Evolutionary conservation across 192 early-diverging fungal species (phyloP), one percentile per base, ranked within the genome.

Genomic region (Coemansia sp.): DNA sequence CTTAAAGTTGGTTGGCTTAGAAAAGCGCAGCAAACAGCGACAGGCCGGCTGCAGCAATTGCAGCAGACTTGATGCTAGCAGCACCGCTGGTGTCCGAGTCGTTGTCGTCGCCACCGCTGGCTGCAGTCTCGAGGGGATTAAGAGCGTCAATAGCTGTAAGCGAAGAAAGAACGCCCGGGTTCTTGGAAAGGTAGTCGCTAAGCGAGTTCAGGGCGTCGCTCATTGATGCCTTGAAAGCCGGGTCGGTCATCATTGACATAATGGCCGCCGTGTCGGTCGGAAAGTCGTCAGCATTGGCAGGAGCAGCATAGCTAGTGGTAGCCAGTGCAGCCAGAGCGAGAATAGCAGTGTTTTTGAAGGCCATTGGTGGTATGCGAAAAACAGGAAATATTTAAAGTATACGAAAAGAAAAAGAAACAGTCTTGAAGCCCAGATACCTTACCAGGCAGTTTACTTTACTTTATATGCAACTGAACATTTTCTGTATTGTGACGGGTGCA

Each of bases 1-100:
- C 32, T 35, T 4, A 35, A 22, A 21, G 7, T 25, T 4, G n/a
- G n/a, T 4, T 6, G 50, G n/a, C 14, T 61, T 66, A 77, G 54
- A 77, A 65, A 22, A 77, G 69, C 1, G 75, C 69, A 35, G 55
- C 62, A 45, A 43, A 25, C 9, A 50, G 52, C 17, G 49, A 41
- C 25, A 67, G 19, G 27, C 61, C 75, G 19, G 57, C 62, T 21
- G 67, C 69, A 59, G 62, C 69, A 50, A 59, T 60, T 12, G 62
- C 61, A 17, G 52, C n/a, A 19, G 75, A 62, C 66, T 58, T 69
- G 47, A 57, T 27, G 56, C 38, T 55, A 19, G 59, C 5, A 15
- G 62, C 66, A 39, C 45, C 64, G 25, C 60, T 63, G 4, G 62
- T 57, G 21, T 52, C 4, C 14, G 41, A 45, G 41, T 45, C 14